phyloP scores from a whole-genome alignment of 2,329 filamentous ascomycete genomes.

The Venturia asperata region DNA sequence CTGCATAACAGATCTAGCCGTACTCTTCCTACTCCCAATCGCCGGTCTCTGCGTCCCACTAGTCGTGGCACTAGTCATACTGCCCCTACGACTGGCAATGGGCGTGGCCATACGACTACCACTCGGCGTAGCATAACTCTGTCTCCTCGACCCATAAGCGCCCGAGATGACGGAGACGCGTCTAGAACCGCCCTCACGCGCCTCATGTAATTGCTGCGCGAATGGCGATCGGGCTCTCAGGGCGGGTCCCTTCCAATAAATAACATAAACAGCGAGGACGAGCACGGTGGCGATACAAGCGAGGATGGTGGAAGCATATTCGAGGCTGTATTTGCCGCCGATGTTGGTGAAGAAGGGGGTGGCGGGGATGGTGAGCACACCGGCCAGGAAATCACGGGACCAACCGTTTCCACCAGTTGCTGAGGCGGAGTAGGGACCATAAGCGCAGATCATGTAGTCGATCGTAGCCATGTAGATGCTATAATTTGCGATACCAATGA shows the following conservation, averaged over 20 bases:
- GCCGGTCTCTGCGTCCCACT: constrained; percentile 3
- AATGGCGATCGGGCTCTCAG: constrained; percentile 49
- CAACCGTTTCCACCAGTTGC: constrained; percentile 72
- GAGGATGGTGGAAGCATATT: constrained; percentile 52
- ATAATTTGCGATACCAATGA: constrained; percentile 69
- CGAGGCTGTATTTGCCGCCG: constrained; percentile 36
- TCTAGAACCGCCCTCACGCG: constrained; percentile 10
- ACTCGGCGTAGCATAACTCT: constrained; percentile 14
- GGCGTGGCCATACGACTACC: constrained; percentile 5
- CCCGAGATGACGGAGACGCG: constrained; percentile 14
- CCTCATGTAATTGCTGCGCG: constrained; percentile 38
- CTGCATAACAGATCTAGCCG: not conserved
- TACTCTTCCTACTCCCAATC: constrained; percentile 5
- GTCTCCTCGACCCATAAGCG: constrained; percentile 12
- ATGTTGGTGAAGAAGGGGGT: constrained; percentile 19
- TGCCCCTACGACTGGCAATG: not conserved
- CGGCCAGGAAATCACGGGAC: constrained; percentile 65
- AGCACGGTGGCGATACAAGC: constrained; percentile 44
- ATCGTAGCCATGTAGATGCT: constrained; percentile 70
- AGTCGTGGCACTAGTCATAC: not conserved
- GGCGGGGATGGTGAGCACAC: constrained; percentile 56
- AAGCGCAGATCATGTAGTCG: constrained; percentile 69
- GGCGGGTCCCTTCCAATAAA: constrained; percentile 50
- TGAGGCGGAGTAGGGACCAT: constrained; percentile 65
- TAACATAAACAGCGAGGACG: constrained; percentile 42